Conservation (phyloP, 225 moss, liverwort and hornwort genomes). For the Bryoerythrophyllum caledonicum region DNA sequence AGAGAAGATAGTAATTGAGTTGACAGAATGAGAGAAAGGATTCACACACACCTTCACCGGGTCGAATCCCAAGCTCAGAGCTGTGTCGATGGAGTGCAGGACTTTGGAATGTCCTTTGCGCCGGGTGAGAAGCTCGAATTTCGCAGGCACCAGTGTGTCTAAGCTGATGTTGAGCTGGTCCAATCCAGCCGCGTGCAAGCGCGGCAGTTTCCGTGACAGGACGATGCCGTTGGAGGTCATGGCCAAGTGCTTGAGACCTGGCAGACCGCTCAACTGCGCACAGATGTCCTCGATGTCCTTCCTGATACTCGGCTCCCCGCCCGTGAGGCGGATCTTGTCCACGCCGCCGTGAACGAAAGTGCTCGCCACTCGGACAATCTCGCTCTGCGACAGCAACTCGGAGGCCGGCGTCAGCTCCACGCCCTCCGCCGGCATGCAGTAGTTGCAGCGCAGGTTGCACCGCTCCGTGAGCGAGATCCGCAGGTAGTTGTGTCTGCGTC, state of each 20-base stretch:
- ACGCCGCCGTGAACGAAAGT: constrained; percentile 93
- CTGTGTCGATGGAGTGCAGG: constrained; percentile 70
- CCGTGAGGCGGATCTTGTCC: constrained; percentile 90
- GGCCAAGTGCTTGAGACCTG: constrained; percentile 79
- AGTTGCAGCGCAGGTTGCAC: constrained; percentile 92
- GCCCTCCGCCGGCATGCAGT: constrained; percentile 98
- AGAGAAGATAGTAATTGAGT: constrained; percentile 6
- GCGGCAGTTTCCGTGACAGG: constrained; percentile 73
- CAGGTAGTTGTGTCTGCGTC: constrained; percentile 85
- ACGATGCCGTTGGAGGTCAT: constrained; percentile 98
- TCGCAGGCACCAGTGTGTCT: constrained; percentile 91
- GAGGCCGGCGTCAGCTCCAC: constrained; percentile 68
- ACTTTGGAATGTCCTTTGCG: constrained; percentile 90
- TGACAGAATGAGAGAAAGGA: not conserved
- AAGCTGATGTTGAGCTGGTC: constrained; percentile 87
- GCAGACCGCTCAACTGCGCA: constrained; percentile 54
- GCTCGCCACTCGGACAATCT: constrained; percentile 78
- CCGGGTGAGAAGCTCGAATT: constrained; percentile 90
- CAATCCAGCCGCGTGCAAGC: constrained; percentile 77
- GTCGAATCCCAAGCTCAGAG: constrained; percentile 78
- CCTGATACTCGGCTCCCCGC: constrained; percentile 92
- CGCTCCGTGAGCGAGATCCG: constrained; percentile 97
- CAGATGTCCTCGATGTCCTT: constrained; percentile 90
- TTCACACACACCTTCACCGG: constrained; percentile 72
- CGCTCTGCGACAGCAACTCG: constrained; percentile 60